phyloP scores from a whole-genome alignment of 169 alveolate genomes.

The Neospora caninum region DNA sequence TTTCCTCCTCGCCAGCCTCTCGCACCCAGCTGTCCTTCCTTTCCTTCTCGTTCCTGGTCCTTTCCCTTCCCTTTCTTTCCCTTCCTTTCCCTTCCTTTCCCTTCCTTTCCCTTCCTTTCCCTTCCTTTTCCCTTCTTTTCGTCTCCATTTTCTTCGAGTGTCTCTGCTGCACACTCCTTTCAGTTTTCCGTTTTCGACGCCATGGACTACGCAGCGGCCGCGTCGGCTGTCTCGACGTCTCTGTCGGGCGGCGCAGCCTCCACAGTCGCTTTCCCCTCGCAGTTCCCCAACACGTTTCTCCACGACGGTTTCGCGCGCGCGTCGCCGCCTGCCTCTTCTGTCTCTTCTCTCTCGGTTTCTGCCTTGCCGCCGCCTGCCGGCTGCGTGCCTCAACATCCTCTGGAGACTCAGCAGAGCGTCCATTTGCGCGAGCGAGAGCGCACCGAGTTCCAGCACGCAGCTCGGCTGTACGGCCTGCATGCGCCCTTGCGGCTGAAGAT shows the following conservation, averaged over 20 bases:
- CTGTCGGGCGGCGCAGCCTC: neutral
- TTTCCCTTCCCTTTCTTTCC: neutral
- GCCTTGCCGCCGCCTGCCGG: slow-evolving; percentile 42
- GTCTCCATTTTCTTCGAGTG: neutral
- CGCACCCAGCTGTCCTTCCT: neutral
- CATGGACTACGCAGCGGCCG: neutral
- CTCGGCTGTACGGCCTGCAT: slow-evolving; percentile 51
- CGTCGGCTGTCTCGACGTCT: neutral
- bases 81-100: neutral
- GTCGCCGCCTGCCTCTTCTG: neutral
- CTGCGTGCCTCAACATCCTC: slow-evolving; percentile 35
- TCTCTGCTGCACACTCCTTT: too few relatives aligned
- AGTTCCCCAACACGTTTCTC: neutral
- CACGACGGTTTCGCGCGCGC: neutral
- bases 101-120: neutral
- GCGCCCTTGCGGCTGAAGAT: slow-evolving; percentile 47
- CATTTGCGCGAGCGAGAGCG: slow-evolving; percentile 31
- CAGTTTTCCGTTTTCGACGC: neutral
- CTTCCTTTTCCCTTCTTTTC: neutral
- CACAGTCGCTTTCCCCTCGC: neutral
- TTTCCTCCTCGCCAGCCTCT: too few relatives aligned
- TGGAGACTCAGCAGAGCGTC: slow-evolving; percentile 51
- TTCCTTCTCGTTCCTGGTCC: neutral
- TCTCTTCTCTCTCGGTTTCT: neutral
- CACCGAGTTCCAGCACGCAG: slow-evolving; percentile 42